These are phyloP conservation scores for Domatiomyces catenatus DNA, from an alignment of 2,329 filamentous ascomycete species.

Conservation along the genomic window DNA sequence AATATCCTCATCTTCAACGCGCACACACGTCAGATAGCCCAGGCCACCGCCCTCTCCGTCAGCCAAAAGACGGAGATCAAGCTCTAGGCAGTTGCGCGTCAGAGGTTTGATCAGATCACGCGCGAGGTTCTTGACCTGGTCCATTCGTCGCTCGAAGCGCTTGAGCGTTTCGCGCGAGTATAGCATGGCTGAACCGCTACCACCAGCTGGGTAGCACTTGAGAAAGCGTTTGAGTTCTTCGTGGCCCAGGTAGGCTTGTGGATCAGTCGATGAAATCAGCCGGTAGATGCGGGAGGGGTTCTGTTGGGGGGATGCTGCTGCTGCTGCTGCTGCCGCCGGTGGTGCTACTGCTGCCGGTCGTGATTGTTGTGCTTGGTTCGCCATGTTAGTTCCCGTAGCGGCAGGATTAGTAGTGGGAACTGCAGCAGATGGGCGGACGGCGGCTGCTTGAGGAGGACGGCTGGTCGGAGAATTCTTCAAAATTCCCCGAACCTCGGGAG, in stretches of 20 bases:
- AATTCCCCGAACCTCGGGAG: slow-evolving; percentile 46
- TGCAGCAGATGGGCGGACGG: slow-evolving; percentile 3
- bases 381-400: slow-evolving; percentile 6
- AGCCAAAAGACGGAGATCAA: slow-evolving; percentile 45
- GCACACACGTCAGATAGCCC: slow-evolving; percentile 51
- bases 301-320: slow-evolving; percentile 15
- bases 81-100: slow-evolving; percentile 70
- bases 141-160: slow-evolving; percentile 70
- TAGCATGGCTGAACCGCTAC: slow-evolving; percentile 28
- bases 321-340: too few species aligned
- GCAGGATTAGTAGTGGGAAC: slow-evolving; percentile 8
- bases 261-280: slow-evolving; percentile 49
- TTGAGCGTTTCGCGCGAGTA: slow-evolving; percentile 78
- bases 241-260: slow-evolving; percentile 55
- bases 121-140: slow-evolving; percentile 75
- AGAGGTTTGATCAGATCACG: slow-evolving; percentile 69
- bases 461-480: slow-evolving; percentile 21
- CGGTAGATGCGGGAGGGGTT: slow-evolving; percentile 62
- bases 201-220: slow-evolving; percentile 50
- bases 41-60: slow-evolving; percentile 33
- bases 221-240: slow-evolving; percentile 86
- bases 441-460: slow-evolving; percentile 7
- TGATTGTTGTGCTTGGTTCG: slow-evolving; percentile 6
- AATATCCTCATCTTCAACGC: slow-evolving; percentile 46
- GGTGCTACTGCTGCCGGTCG: slow-evolving; percentile 11